phyloP scores from a whole-genome alignment of 2,329 filamentous ascomycete genomes.

The Penicillium thymicola region DNA sequence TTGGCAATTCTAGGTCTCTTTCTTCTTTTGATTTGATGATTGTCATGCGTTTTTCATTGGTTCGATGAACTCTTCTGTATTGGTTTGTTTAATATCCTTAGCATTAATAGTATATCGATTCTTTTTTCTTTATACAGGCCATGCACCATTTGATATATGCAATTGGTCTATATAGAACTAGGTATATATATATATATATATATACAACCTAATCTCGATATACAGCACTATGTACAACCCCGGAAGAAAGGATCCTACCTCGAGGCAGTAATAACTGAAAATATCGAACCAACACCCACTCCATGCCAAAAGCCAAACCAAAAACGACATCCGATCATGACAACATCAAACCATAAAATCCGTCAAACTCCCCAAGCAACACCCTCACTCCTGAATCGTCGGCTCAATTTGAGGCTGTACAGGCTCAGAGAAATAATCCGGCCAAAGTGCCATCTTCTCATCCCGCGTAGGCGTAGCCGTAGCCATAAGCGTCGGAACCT shows the following conservation, averaged over 20 bases:
- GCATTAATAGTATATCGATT: not conserved
- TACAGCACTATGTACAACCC: not conserved
- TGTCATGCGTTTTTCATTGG: not conserved
- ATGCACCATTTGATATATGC: not conserved
- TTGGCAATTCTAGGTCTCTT: not conserved
- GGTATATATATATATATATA: not conserved
- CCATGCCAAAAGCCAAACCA: not conserved
- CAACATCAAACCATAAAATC: not conserved
- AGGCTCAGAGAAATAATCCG: constrained; percentile 53
- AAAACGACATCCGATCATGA: not conserved
- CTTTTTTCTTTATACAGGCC: not conserved
- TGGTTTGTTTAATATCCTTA: not conserved
- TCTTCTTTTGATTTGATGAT: not conserved
- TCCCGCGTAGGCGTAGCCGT: constrained; percentile 54
- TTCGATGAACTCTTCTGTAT: not conserved
- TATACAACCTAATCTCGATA: not conserved
- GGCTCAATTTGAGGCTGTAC: constrained; percentile 34
- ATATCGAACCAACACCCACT: constrained; percentile 1
- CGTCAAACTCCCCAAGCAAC: not conserved
- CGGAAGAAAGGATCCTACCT: not conserved
- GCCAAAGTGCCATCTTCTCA: constrained; percentile 63
- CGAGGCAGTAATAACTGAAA: not conserved
- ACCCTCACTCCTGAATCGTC: constrained; percentile 14
- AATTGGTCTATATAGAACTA: not conserved
- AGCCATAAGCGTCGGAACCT: constrained; percentile 47